Conservation (phyloP, 768 basidiomycete genomes). For the Amanita brunnescens region DNA sequence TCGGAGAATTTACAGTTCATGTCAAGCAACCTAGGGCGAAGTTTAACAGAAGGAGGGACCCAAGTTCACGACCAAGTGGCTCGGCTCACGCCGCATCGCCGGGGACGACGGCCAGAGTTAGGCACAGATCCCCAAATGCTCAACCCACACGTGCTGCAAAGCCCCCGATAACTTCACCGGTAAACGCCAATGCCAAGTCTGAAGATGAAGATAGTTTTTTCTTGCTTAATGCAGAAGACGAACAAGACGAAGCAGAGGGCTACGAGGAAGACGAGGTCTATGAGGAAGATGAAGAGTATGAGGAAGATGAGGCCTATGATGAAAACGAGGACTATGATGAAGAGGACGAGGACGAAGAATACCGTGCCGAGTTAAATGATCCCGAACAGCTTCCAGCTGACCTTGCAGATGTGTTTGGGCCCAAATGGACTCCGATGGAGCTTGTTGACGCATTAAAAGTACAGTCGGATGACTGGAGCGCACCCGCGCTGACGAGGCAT, state of each 20-base stretch:
- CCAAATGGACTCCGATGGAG: neutral
- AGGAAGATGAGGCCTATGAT: too few species aligned
- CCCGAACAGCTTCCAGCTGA: conserved; percentile 17
- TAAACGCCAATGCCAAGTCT: too few species aligned
- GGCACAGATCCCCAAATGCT: neutral
- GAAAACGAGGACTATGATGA: too few species aligned
- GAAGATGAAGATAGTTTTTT: too few species aligned
- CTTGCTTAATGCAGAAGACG: too few species aligned
- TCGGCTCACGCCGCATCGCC: neutral
- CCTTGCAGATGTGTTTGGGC: conserved; percentile 17
- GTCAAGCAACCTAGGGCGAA: neutral
- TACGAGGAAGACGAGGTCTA: too few species aligned
- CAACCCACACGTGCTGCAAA: too few species aligned
- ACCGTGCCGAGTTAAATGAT: conserved; percentile 15
- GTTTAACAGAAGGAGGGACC: neutral
- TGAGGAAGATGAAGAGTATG: too few species aligned
- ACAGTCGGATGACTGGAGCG: neutral
- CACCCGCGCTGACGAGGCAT: neutral
- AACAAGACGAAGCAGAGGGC: too few species aligned
- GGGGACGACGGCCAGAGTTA: neutral
- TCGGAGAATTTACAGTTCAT: neutral
- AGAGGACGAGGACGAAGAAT: conserved; percentile 14
- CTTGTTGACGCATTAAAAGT: conserved; percentile 11
- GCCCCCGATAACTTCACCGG: too few species aligned
- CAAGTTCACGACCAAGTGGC: too few species aligned